Conservation (phyloP, 352 stramenopile species). For the Lagenidium sp. region DNA sequence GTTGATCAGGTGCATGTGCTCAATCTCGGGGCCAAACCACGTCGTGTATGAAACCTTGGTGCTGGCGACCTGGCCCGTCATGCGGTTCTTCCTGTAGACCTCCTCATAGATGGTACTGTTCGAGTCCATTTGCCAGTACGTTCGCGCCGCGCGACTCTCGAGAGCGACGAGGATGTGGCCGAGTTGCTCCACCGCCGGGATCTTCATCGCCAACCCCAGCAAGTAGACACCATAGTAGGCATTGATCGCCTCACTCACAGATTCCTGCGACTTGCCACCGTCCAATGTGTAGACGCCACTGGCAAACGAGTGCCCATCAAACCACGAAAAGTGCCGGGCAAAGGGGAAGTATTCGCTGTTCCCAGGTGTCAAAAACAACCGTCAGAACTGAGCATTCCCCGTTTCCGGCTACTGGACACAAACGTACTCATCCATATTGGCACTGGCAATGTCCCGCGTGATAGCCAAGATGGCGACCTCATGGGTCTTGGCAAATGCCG, state of each 20-base stretch:
- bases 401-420: not conserved
- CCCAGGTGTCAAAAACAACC: no score
- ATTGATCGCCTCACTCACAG: slow-evolving; percentile 95
- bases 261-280: slow-evolving; percentile 95
- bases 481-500: slow-evolving; percentile 57
- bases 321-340: slow-evolving; percentile 95
- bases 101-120: slow-evolving; percentile 54
- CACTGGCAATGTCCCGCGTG: slow-evolving; percentile 69
- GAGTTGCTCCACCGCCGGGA: slow-evolving; percentile 79
- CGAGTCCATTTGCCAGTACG: slow-evolving; percentile 94
- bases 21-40: slow-evolving; percentile 76
- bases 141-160: slow-evolving; percentile 91
- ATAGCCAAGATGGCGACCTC: slow-evolving; percentile 69
- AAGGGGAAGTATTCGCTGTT: slow-evolving; percentile 82
- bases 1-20: slow-evolving; percentile 89
- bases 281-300: slow-evolving; percentile 93
- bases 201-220: slow-evolving; percentile 68
- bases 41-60: slow-evolving; percentile 84
- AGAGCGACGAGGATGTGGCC: slow-evolving; percentile 87
- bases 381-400: not conserved
- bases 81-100: slow-evolving; percentile 70
- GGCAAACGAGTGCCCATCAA: slow-evolving; percentile 95
- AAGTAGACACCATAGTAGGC: slow-evolving; percentile 97
- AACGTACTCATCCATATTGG: slow-evolving; percentile 52
- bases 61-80: slow-evolving; percentile 69